These are phyloP conservation scores for Davidsoniella eucalypti DNA, from an alignment of 2,329 filamentous ascomycete species.

Conservation along the genomic window DNA sequence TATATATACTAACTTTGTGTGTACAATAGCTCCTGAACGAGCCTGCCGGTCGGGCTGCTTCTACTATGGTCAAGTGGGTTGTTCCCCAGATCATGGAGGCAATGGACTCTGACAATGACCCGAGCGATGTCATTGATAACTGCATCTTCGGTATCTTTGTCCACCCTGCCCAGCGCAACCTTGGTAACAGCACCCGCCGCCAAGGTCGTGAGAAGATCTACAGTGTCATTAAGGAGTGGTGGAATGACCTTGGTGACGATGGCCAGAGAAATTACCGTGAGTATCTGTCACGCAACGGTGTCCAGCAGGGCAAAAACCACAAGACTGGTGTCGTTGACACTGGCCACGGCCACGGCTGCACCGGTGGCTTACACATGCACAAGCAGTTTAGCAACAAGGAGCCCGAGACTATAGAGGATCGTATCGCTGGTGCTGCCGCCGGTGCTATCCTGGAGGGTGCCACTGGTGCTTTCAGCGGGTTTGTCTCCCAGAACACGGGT, in stretches of 20 bases:
- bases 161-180: slow-evolving; percentile 62
- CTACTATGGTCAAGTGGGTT: slow-evolving; percentile 63
- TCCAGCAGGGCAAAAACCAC: slow-evolving; percentile 65
- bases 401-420: slow-evolving; percentile 34
- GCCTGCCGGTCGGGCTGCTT: slow-evolving; percentile 67
- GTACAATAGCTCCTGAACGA: slow-evolving; percentile 55
- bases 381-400: slow-evolving; percentile 37
- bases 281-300: slow-evolving; percentile 64
- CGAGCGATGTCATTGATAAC: slow-evolving; percentile 52
- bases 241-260: slow-evolving; percentile 46
- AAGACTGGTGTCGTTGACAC: slow-evolving; percentile 70
- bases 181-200: slow-evolving; percentile 50
- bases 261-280: slow-evolving; percentile 51
- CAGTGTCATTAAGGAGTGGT: slow-evolving; percentile 67
- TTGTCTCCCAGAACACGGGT: slow-evolving; percentile 31
- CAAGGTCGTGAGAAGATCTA: slow-evolving; percentile 70
- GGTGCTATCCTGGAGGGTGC: slow-evolving; percentile 41
- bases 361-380: slow-evolving; percentile 60
- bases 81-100: slow-evolving; percentile 78
- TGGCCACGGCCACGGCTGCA: slow-evolving; percentile 73
- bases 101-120: slow-evolving; percentile 65
- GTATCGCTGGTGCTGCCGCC: slow-evolving; percentile 39
- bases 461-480: slow-evolving; percentile 32
- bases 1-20: background rate
- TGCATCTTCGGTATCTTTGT: slow-evolving; percentile 76